Evolutionary conservation across 2,329 filamentous ascomycete species (phyloP), one percentile per base, ranked within the genome.

Genomic region (Ceratocystiopsis sp.): DNA sequence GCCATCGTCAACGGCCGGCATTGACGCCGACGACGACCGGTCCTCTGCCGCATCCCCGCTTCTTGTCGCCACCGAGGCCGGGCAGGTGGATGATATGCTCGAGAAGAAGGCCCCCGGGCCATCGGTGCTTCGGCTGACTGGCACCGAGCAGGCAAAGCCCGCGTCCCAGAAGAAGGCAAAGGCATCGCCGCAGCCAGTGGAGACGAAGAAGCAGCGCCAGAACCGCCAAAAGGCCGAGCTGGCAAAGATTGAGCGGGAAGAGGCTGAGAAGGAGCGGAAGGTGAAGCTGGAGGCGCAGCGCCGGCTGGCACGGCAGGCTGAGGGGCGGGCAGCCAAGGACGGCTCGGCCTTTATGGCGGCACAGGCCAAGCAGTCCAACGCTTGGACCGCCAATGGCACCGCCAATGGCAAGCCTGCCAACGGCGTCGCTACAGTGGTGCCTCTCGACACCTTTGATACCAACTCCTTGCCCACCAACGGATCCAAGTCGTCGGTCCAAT

Each of bases 201-300:
- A 94, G 68, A 82, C 80, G 17, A 95, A 95, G 80, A 95, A 95
- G 69, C 84, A 93, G 66, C 79, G 86, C 47, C 87, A 95, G 67
- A 91, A 94, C 65, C 75, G 80, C 52, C 77, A 81, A 66, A 95
- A 94, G 75, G 78, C 74, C 35, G 86, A 94, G 62, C 80, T 77
- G 45, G 77, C 78, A 54, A 91, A 84, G 68, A 67, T 69, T 29
- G 69, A 74, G 45, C 77, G 82, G 29, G 80, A 87, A 56, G 80
- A 83, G 53, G 75, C 80, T 1, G 87, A 95, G 64, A 74, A 78
- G 56, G 71, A 83, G 55, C 80, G 87, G 55, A 83, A 84, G 64
- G 65, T 66, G 35, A 68, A 83, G 47, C 68, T 84, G 54, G 86
- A 95, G 66, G 79, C 81, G 58, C 87, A 94, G 66, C 76, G 85